Percentiles rank a stretch among this genome's conserved stretches.
Evolutionary conservation across 1,139 yeast genomes (phyloP).

Genomic region (Blastobotrys buckinghamii): DNA sequence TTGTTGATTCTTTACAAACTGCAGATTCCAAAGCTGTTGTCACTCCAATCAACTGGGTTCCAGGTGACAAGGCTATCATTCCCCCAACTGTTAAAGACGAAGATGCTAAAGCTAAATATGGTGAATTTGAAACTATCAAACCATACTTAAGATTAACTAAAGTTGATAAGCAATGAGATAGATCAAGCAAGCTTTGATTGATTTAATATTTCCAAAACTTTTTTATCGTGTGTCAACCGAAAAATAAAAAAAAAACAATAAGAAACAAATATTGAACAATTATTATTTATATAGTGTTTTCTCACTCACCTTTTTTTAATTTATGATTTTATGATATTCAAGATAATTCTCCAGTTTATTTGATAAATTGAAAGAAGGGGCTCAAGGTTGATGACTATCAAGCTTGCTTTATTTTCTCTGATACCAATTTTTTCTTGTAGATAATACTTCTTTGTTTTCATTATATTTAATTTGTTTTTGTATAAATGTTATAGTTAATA

Average conservation of each 20-base stretch:
- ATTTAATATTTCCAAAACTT: background rate
- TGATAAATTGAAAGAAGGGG: no score
- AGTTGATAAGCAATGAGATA: slow-evolving; percentile 22
- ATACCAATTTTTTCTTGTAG: no score
- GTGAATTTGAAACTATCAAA: slow-evolving; percentile 69
- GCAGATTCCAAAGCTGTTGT: slow-evolving; percentile 68
- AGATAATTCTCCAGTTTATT: no score
- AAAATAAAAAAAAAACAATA: background rate
- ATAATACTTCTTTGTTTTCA: no score
- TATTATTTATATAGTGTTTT: no score
- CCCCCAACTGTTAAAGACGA: slow-evolving; percentile 68
- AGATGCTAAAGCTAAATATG: slow-evolving; percentile 67
- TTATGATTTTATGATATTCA: no score
- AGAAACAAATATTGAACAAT: no score
- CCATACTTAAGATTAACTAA: slow-evolving; percentile 67
- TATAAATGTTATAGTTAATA: no score
- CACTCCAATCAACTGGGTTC: slow-evolving; percentile 83
- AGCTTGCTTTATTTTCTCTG: no score
- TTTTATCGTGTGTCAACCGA: background rate
- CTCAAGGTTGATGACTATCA: no score
- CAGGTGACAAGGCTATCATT: slow-evolving; percentile 81
- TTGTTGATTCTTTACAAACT: slow-evolving; percentile 70
- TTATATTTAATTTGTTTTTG: no score
- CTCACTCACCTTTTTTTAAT: no score
- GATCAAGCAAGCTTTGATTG: slow-evolving; percentile 3